A percentile compares a stretch with the other conserved stretches of the same genome.
phyloP scores from a whole-genome alignment of 169 alveolate species.

The Plasmodium falciparum region DNA sequence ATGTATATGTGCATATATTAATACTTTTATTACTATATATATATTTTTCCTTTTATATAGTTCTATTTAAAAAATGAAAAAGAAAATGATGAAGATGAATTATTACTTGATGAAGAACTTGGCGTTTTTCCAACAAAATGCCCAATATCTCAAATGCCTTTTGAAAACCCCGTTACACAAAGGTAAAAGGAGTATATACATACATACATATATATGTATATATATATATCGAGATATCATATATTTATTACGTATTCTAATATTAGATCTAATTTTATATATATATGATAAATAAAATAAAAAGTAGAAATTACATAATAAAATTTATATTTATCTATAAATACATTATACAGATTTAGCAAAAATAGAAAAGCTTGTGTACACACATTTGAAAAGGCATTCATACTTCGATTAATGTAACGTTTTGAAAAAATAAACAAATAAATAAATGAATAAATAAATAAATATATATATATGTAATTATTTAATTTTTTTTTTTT shows the following conservation, averaged over 20 bases:
- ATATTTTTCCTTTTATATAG: slow-evolving; percentile 1
- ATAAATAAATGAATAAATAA: slow-evolving; percentile 4
- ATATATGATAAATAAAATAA: no score
- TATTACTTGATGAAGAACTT: slow-evolving; percentile 80
- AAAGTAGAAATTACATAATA: no score
- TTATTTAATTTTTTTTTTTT: slow-evolving; percentile 7
- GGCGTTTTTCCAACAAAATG: slow-evolving; percentile 81
- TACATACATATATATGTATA: slow-evolving; percentile 2
- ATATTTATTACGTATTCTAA: background rate
- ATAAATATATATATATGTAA: background rate
- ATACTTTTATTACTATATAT: background rate
- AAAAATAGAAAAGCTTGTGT: slow-evolving; percentile 82
- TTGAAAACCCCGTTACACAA: slow-evolving; percentile 86
- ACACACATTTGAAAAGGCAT: slow-evolving; percentile 83
- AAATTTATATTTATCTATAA: no score
- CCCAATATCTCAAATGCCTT: slow-evolving; percentile 85
- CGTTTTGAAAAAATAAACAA: slow-evolving; percentile 6
- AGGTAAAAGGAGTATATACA: slow-evolving; percentile 43
- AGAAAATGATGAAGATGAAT: slow-evolving; percentile 80
- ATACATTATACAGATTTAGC: slow-evolving; percentile 74
- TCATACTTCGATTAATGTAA: slow-evolving; percentile 79
- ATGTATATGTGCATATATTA: background rate
- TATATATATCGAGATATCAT: background rate
- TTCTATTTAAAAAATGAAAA: slow-evolving; percentile 61
- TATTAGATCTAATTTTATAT: no score